phyloP scores from a whole-genome alignment of 2,329 filamentous ascomycete species.

The Pseudopyricularia javanii region DNA sequence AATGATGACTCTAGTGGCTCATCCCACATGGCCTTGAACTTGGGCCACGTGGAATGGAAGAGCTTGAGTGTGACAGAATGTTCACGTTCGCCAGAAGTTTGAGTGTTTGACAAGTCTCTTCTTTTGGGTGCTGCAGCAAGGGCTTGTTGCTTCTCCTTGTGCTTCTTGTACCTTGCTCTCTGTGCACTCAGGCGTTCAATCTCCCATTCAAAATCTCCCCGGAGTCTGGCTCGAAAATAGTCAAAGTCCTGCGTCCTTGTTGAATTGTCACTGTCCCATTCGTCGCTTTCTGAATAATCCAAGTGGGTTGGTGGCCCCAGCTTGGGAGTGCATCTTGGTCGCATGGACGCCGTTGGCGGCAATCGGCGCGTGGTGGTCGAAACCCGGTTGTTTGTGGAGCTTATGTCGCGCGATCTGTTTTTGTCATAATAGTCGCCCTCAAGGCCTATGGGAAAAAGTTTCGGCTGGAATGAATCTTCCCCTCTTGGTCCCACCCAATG shows the following conservation, averaged over 20 bases:
- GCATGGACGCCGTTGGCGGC: neutral
- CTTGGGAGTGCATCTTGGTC: neutral
- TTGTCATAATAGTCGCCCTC: no score
- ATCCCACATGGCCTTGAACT: neutral
- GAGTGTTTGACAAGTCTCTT: neutral
- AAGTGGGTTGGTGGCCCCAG: neutral
- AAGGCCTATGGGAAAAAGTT: no score
- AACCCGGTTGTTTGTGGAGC: neutral
- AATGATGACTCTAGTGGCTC: neutral
- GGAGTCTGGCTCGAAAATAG: constrained; percentile 1
- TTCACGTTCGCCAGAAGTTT: neutral
- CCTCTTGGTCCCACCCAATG: no score
- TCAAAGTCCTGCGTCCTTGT: neutral
- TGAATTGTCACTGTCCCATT: neutral
- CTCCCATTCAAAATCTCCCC: constrained; percentile 7
- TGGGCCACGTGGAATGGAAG: neutral
- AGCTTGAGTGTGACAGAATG: neutral
- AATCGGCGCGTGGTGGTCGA: neutral
- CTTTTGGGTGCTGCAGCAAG: neutral
- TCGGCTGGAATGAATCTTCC: no score
- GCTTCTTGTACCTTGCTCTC: neutral
- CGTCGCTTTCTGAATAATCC: neutral
- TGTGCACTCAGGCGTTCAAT: constrained; percentile 3
- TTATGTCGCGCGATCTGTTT: neutral
- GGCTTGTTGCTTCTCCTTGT: neutral